phyloP scores from a whole-genome alignment of 805 yeast genomes.

The Kluyveromyces wickerhamii region DNA sequence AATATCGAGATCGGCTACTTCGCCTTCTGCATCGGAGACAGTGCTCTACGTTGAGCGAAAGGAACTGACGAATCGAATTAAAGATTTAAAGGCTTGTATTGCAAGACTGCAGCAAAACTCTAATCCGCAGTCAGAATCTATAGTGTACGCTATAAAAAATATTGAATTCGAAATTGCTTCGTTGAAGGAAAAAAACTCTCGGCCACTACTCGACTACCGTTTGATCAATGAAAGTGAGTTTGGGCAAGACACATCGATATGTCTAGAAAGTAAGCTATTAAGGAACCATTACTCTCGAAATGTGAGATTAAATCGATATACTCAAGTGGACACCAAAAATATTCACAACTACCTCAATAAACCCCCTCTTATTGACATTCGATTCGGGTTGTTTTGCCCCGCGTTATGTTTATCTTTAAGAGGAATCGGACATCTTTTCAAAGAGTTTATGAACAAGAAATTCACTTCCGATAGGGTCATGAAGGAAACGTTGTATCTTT shows the following conservation, averaged over 20 bases:
- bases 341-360: constrained; percentile 7
- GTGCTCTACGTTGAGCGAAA: background rate
- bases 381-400: constrained; percentile 27
- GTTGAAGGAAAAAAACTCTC: background rate
- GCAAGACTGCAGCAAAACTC: background rate
- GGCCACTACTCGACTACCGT: constrained; percentile 12
- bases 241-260: constrained; percentile 11
- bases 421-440: constrained; percentile 24
- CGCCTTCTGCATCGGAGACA: no score
- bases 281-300: constrained; percentile 21
- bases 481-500: constrained; percentile 23
- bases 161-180: background rate
- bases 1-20: no score
- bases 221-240: constrained; percentile 14
- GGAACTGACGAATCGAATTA: background rate
- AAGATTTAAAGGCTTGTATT: background rate
- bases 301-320: constrained; percentile 18
- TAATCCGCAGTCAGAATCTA: background rate
- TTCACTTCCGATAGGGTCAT: constrained; percentile 11
- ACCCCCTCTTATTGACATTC: constrained; percentile 23
- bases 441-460: constrained; percentile 9
- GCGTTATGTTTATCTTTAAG: constrained; percentile 21
- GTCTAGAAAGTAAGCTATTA: constrained; percentile 24
- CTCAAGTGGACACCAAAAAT: constrained; percentile 9
- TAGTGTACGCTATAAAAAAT: constrained; percentile 1